Percentiles rank a stretch among this genome's conserved stretches.
phyloP scores from a whole-genome alignment of 495 filamentous ascomycete species.

The Daldinia decipiens region DNA sequence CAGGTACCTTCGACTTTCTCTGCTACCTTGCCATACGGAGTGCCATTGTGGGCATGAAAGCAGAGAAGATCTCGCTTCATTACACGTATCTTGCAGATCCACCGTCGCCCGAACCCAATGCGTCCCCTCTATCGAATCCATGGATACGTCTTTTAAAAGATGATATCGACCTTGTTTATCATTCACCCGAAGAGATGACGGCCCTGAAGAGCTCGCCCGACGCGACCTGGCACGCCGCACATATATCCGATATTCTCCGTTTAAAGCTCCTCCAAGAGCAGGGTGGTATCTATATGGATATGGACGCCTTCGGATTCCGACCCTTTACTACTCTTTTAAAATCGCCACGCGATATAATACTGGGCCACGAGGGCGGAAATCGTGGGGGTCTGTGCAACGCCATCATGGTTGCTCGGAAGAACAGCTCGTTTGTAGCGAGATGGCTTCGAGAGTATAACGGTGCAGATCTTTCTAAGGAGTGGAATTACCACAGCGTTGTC shows the following conservation, averaged over 20 bases:
- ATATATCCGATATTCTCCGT: constrained; percentile 59
- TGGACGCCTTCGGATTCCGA: constrained; percentile 55
- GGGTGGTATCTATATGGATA: constrained; percentile 60
- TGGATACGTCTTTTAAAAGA: constrained; percentile 54
- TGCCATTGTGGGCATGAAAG: constrained; percentile 55
- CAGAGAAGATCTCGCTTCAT: constrained; percentile 56
- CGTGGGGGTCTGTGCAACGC: constrained; percentile 60
- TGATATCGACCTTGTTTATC: constrained; percentile 56
- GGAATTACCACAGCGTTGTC: constrained; percentile 60
- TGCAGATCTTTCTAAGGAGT: constrained; percentile 53
- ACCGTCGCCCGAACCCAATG: constrained; percentile 50
- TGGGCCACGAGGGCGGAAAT: constrained; percentile 59
- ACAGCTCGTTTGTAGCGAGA: constrained; percentile 53
- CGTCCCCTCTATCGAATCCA: constrained; percentile 52
- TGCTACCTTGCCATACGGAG: constrained; percentile 58
- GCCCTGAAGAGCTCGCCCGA: constrained; percentile 44
- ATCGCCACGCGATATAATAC: constrained; percentile 51
- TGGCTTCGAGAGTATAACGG: constrained; percentile 56
- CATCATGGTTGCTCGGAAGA: constrained; percentile 56
- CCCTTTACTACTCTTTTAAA: constrained; percentile 49
- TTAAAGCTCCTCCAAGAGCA: constrained; percentile 53
- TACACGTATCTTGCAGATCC: constrained; percentile 57
- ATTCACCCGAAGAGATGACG: constrained; percentile 50
- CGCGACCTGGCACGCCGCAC: constrained; percentile 53
- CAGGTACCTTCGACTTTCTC: constrained; percentile 56